Evolutionary conservation across 225 moss, liverwort and hornwort species (phyloP).

Genomic region (Asterella californica): DNA sequence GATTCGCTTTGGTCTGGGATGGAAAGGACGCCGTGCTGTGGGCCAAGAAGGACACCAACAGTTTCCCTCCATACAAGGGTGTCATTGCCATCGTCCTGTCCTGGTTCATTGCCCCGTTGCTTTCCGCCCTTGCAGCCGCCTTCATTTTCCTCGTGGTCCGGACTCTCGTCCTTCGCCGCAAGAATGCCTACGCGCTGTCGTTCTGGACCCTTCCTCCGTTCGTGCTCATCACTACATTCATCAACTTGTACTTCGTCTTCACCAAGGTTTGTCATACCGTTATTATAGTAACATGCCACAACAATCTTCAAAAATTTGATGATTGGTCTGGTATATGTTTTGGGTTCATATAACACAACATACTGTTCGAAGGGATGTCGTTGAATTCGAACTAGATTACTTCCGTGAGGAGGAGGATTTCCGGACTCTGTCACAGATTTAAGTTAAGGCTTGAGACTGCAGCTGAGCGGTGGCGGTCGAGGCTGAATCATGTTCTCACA

Average conservation of each 20-base stretch:
- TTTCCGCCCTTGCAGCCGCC: constrained; percentile 40
- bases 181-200: constrained; percentile 46
- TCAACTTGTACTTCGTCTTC: constrained; percentile 76
- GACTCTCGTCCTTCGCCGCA: constrained; percentile 48
- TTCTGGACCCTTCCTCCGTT: constrained; percentile 66
- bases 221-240: constrained; percentile 53
- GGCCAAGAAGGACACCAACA: constrained; percentile 48
- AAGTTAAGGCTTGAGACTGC: too few relatives aligned
- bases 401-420: neutral
- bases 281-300: neutral
- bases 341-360: neutral
- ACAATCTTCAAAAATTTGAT: neutral
- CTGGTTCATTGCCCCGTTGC: constrained; percentile 65
- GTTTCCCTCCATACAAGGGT: constrained; percentile 70
- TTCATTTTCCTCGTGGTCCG: constrained; percentile 45
- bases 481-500: too few relatives aligned
- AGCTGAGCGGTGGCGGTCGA: too few relatives aligned
- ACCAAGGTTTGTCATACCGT: constrained; percentile 38
- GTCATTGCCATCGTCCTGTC: constrained; percentile 54
- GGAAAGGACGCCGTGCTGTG: constrained; percentile 57
- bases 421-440: too few relatives aligned
- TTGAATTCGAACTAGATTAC: neutral
- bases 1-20: constrained; percentile 75
- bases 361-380: neutral
- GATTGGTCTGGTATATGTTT: neutral